Conservation (phyloP, 805 yeast genomes). For the Saturnispora galanensis region DNA sequence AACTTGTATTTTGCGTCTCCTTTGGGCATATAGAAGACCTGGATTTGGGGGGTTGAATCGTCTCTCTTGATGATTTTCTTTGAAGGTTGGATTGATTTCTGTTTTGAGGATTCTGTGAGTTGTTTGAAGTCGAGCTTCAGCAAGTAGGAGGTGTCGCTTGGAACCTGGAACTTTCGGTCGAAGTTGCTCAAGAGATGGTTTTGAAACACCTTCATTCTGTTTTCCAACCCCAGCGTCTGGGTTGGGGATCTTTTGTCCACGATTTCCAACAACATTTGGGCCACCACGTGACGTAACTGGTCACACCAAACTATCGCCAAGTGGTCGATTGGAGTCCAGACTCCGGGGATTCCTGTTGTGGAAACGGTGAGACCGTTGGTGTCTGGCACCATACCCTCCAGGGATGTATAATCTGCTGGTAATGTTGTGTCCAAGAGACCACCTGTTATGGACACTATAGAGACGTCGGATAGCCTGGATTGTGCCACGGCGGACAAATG, state of each 20-base stretch:
- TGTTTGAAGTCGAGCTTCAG: conserved; percentile 27
- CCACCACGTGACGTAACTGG: conserved; percentile 61
- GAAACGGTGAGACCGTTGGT: conserved; percentile 73
- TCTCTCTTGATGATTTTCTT: conserved; percentile 15
- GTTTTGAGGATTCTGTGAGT: conserved; percentile 23
- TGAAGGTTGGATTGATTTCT: conserved; percentile 23
- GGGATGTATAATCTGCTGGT: conserved; percentile 83
- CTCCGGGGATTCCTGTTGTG: conserved; percentile 78
- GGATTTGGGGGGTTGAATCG: conserved; percentile 23
- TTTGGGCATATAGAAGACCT: conserved; percentile 26
- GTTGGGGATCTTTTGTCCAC: conserved; percentile 37
- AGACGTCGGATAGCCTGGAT: conserved; percentile 43
- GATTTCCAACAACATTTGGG: conserved; percentile 48
- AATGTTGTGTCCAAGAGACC: conserved; percentile 69
- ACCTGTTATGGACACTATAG: conserved; percentile 82
- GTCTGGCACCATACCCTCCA: conserved; percentile 62
- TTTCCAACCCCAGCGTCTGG: conserved; percentile 42
- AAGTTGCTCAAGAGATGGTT: conserved; percentile 43
- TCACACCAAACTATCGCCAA: conserved; percentile 95
- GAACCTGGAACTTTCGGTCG: conserved; percentile 25
- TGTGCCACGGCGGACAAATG: conserved; percentile 28
- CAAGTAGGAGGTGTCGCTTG: conserved; percentile 16
- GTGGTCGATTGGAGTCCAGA: conserved; percentile 93
- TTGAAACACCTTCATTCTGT: conserved; percentile 53
- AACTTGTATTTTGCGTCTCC: conserved; percentile 22